Conservation (phyloP, 805 yeast genomes). For the Zygosaccharomyces gambellarensis region DNA sequence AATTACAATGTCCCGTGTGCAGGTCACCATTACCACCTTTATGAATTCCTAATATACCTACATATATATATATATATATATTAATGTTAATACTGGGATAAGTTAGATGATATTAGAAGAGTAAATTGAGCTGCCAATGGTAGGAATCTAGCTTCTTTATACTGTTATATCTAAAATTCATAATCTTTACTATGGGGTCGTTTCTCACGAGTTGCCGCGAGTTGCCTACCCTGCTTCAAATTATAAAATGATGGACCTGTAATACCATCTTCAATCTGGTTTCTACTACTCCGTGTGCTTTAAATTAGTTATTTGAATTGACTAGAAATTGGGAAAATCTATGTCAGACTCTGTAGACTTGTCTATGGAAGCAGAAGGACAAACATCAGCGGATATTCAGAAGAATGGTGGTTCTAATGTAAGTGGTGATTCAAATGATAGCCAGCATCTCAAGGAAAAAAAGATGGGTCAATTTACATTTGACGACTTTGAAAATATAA, state of each 20-base stretch:
- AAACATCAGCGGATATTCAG: constrained; percentile 13
- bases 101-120: not conserved
- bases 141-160: not conserved
- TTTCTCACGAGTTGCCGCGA: constrained; percentile 15
- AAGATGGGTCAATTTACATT: constrained; percentile 26
- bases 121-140: not conserved
- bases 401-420: constrained; percentile 4
- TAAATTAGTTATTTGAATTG: constrained; percentile 3
- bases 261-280: not conserved
- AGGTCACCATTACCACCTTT: constrained; percentile 80
- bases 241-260: constrained; percentile 9
- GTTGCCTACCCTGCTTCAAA: constrained; percentile 9
- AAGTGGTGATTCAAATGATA: not conserved
- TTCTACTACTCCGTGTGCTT: not conserved
- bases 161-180: not conserved
- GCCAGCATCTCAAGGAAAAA: constrained; percentile 8
- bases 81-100: not conserved
- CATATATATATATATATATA: not conserved
- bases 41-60: constrained; percentile 27
- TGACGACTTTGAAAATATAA: constrained; percentile 28
- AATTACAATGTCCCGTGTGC: constrained; percentile 91
- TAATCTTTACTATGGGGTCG: constrained; percentile 8
- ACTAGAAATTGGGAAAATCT: not conserved
- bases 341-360: constrained; percentile 8
- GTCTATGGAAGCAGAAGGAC: constrained; percentile 4